These are phyloP conservation scores for Nannizzia gypsea DNA, from an alignment of 2,329 filamentous ascomycete genomes.

Conservation along the genomic window DNA sequence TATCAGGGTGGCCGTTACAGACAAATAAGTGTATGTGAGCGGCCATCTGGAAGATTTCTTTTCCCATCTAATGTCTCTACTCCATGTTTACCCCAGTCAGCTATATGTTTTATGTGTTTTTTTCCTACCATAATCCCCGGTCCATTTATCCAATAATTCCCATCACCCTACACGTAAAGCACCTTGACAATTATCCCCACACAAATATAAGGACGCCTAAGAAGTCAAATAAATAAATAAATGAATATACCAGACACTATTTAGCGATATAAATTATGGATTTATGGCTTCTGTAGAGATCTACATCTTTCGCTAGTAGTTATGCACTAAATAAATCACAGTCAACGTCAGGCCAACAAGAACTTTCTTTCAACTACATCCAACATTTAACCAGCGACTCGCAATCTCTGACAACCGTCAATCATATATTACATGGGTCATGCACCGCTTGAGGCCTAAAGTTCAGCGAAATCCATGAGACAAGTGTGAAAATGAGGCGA, in stretches of 20 bases:
- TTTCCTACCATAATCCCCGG: not conserved
- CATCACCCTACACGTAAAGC: not conserved
- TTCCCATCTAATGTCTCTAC: not conserved
- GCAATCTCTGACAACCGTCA: not conserved
- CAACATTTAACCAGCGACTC: not conserved
- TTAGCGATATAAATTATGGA: not conserved
- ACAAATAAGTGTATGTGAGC: not conserved
- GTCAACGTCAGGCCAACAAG: not conserved
- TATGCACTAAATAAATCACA: no score
- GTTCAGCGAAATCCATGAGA: no score
- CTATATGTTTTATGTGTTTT: not conserved
- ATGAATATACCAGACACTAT: not conserved
- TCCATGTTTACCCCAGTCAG: not conserved
- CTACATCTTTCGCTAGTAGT: not conserved
- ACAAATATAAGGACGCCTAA: not conserved
- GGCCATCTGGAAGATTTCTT: not conserved
- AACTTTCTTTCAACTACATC: not conserved
- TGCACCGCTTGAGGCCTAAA: no score
- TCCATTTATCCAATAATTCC: not conserved
- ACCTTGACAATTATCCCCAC: not conserved
- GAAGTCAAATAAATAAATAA: not conserved
- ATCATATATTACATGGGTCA: not conserved
- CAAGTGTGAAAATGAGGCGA: no score
- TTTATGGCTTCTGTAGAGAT: not conserved
- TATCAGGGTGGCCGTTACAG: not conserved